Conservation (phyloP, 2,329 filamentous ascomycete species). For the Alternaria arborescens region DNA sequence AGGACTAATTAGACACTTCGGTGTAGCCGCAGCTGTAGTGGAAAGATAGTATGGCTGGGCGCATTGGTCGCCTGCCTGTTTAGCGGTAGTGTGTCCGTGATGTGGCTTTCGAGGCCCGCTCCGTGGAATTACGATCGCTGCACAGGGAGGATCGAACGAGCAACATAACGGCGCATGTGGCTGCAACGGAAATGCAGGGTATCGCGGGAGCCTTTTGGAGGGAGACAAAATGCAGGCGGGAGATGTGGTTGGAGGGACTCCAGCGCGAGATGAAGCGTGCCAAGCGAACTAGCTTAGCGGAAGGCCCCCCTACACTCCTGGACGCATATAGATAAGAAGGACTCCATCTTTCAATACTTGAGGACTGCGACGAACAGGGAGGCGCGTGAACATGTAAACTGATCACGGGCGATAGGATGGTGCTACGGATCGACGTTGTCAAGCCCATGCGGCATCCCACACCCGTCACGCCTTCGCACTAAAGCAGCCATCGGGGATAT, state of each 20-base stretch:
- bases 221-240: neutral
- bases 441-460: neutral
- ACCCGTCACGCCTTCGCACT: neutral
- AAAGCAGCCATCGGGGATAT: neutral
- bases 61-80: conserved; percentile 26
- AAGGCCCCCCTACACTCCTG: neutral
- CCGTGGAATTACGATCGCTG: conserved; percentile 4
- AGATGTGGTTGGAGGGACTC: conserved; percentile 9
- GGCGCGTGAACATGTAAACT: neutral
- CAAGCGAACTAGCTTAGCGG: neutral
- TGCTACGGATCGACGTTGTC: neutral
- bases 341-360: too few relatives aligned
- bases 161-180: conserved; percentile 1
- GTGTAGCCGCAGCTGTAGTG: conserved; percentile 11
- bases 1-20: conserved; percentile 6
- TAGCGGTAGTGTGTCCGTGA: conserved; percentile 13
- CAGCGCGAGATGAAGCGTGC: conserved; percentile 3
- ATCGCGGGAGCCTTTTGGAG: neutral
- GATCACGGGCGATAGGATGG: neutral
- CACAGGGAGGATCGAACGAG: neutral
- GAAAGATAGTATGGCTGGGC: conserved; percentile 23
- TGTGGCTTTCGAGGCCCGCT: conserved; percentile 5
- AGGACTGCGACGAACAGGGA: neutral
- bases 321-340: too few relatives aligned
- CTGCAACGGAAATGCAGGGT: neutral